Conservation (phyloP, 352 stramenopile species). For the Phytophthora pisi region DNA sequence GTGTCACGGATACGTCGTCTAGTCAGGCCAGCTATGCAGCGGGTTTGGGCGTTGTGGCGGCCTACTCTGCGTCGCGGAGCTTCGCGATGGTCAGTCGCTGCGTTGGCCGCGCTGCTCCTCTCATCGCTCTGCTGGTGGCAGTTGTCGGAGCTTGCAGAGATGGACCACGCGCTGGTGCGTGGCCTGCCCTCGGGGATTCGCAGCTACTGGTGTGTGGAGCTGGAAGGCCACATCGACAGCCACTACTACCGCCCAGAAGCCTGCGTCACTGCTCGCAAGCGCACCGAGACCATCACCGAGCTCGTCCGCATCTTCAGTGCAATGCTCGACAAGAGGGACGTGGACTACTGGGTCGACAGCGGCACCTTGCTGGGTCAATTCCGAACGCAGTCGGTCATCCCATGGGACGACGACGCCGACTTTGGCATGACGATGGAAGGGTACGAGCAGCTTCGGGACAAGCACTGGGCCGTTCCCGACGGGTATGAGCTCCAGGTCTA, state of each 20-base stretch:
- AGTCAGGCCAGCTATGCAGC: not conserved
- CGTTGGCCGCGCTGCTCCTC: constrained; percentile 7
- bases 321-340: constrained; percentile 44
- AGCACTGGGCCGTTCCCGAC: constrained; percentile 25
- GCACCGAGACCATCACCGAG: constrained; percentile 43
- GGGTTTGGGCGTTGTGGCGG: not conserved
- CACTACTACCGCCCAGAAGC: constrained; percentile 38
- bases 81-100: constrained; percentile 14
- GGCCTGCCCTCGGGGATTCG: constrained; percentile 17
- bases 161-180: constrained; percentile 24
- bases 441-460: constrained; percentile 46
- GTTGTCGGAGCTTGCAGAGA: constrained; percentile 29
- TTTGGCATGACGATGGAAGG: constrained; percentile 54
- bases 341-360: constrained; percentile 77
- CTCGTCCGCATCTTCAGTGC: constrained; percentile 49
- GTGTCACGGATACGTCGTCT: not conserved
- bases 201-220: constrained; percentile 35
- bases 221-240: constrained; percentile 50
- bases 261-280: constrained; percentile 47
- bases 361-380: constrained; percentile 65
- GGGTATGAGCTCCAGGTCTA: constrained; percentile 60
- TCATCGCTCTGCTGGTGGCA: constrained; percentile 24
- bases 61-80: not conserved
- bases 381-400: constrained; percentile 52
- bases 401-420: constrained; percentile 62